Conservation (phyloP, 1,284 basidiomycete species). For the Gomphus bonarii region DNA sequence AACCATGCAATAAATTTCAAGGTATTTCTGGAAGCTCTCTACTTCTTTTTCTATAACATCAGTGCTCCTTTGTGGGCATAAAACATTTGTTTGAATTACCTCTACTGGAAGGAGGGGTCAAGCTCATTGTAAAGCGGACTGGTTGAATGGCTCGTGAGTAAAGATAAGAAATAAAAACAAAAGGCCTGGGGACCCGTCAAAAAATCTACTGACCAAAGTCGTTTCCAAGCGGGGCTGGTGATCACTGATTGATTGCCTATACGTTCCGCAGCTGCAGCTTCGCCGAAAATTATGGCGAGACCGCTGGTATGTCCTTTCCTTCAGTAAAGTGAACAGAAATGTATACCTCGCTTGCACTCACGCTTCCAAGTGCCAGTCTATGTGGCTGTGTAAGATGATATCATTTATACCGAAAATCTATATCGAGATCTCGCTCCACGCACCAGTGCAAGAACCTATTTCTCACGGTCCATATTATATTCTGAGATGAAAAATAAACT, state of each 20-base stretch:
- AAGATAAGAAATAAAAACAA: background rate
- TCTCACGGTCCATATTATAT: background rate
- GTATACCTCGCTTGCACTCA: slow-evolving; percentile 15
- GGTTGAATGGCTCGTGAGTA: background rate
- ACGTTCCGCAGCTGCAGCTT: slow-evolving; percentile 20
- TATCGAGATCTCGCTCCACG: background rate
- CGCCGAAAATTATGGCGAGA: slow-evolving; percentile 30
- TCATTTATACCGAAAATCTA: background rate
- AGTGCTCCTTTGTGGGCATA: too few species aligned
- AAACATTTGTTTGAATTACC: too few species aligned
- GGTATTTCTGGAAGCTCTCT: too few species aligned
- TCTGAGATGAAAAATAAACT: background rate
- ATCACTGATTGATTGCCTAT: slow-evolving; percentile 11
- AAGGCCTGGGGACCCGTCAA: background rate
- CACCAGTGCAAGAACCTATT: slow-evolving; percentile 20
- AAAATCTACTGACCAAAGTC: slow-evolving; percentile 19
- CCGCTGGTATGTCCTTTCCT: slow-evolving; percentile 18
- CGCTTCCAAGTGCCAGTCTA: slow-evolving; percentile 35
- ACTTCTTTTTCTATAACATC: too few species aligned
- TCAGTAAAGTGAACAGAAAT: background rate
- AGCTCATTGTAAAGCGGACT: background rate
- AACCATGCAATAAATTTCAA: too few species aligned
- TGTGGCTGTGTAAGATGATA: slow-evolving; percentile 24
- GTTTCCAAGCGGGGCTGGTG: slow-evolving; percentile 20
- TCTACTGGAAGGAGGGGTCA: background rate